Base-by-base conservation (phyloP, 2,329 filamentous ascomycete genomes). In the Cercospora brassicicola region DNA sequence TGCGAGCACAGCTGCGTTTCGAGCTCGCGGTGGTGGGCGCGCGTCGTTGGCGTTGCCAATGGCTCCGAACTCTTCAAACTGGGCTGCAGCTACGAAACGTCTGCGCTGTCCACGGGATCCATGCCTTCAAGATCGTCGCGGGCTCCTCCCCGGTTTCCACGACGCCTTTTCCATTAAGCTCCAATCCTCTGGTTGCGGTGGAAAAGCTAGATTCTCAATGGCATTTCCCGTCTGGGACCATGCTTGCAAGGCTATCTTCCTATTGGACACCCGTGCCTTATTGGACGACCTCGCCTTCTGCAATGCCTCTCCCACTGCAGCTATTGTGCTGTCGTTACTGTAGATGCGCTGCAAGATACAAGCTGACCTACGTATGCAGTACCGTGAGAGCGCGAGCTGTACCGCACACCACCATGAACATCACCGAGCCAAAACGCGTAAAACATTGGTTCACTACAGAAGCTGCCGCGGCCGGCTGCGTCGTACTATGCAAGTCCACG, bases 261-360 rank as follows among this genome's bases (percentile, higher is more conserved):
- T n/a, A 61, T 48, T 61, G 59, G 59, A 39, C 36, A 39, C n/a
- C 30, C n/a, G 13, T 28, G 33, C 20, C 23, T 42, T 48, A 61
- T 61, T 30, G 59, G 59, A 61, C 15, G 36, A 61, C 36, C 31
- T 61, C 59, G 39, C 18, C 59, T 42, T n/a, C 33, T 60, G 57
- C 33, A 33, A 36, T 60, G 13, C 56, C 28, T 20, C 23, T 45
- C 36, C 30, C 42, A 51, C 45, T n/a, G 45, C 45, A 26, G 20
- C 18, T 51, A 51, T 51, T 5, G 20, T 23, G 18, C 18, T 51
- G 45, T 26, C 45, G 45, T 13, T 51, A 26, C 45, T 26, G 45
- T 51, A 51, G 45, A 23, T 23, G 20, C 20, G 9, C 45, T 51
- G 45, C 45, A 26, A 20, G 18, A 51, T 26, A 20, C 45, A 13